Evolutionary conservation across 805 yeast species (phyloP).

Genomic region (Cyberlindnera nakhonratchasimensis): DNA sequence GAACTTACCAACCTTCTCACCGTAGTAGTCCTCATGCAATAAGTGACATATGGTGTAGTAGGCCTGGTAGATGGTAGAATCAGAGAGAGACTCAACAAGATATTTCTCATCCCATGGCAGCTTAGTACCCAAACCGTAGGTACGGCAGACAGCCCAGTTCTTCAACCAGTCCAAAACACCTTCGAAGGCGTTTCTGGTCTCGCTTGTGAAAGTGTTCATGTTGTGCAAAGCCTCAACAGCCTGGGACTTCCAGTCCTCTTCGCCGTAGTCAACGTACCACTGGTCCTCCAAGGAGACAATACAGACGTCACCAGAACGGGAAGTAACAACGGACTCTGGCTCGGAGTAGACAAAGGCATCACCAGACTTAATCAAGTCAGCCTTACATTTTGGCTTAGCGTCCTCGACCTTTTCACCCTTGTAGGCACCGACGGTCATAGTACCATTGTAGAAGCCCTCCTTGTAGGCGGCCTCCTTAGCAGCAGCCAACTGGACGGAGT

Average conservation of each 20-base stretch:
- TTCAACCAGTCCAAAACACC: slow-evolving; percentile 93
- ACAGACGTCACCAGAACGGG: slow-evolving; percentile 96
- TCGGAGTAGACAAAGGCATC: slow-evolving; percentile 89
- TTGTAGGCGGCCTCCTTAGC: slow-evolving; percentile 96
- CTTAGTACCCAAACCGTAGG: slow-evolving; percentile 91
- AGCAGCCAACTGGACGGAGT: slow-evolving; percentile 74
- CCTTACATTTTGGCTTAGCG: slow-evolving; percentile 85
- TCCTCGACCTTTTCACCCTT: slow-evolving; percentile 85
- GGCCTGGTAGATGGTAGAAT: slow-evolving; percentile 93
- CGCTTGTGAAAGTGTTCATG: slow-evolving; percentile 78
- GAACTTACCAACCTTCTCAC: slow-evolving; percentile 68
- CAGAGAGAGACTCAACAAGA: slow-evolving; percentile 91
- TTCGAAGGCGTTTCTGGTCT: slow-evolving; percentile 88
- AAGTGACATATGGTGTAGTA: slow-evolving; percentile 88
- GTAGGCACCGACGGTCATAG: slow-evolving; percentile 74
- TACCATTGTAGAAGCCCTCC: slow-evolving; percentile 94
- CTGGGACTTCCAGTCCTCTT: slow-evolving; percentile 73
- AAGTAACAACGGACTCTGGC: slow-evolving; percentile 86
- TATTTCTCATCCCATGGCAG: slow-evolving; percentile 96
- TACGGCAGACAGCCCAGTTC: slow-evolving; percentile 98
- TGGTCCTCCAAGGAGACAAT: slow-evolving; percentile 96
- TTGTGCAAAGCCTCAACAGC: slow-evolving; percentile 73
- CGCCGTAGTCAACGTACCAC: slow-evolving; percentile 98
- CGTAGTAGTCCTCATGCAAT: slow-evolving; percentile 83
- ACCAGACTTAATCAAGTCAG: slow-evolving; percentile 72